Base-by-base conservation (phyloP, 176 grass and related monocot species). In the Oryza rufipogon region DNA sequence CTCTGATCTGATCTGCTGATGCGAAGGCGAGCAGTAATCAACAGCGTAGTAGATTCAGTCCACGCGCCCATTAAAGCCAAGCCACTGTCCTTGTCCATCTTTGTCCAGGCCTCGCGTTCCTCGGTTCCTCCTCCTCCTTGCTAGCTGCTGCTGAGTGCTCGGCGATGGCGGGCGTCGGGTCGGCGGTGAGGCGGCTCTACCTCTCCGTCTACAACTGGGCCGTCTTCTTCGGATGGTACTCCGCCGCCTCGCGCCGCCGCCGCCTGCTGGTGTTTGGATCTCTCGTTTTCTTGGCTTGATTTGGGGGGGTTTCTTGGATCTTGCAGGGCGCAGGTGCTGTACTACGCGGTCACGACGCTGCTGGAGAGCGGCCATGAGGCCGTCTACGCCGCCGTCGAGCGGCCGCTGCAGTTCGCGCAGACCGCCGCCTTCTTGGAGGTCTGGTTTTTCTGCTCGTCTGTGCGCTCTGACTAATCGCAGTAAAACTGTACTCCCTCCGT, bases 381-480 rank as follows among this genome's bases (percentile, higher is more conserved):
- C 32, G 88, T 90, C 3, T 90, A 90, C 39, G 80, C 47, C 39
- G 84, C 88, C 75, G 80, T 90, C 80, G 75, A 87, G 88, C 69
- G 39, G 69, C 84, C 84, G 69, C 80, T 90, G 69, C 88, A 87
- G 69, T 74, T 79, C 63, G 84, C 84, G 28, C 88, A 87, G 84
- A 87, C 88, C 42, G 88, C 84, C 5, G 88, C 88, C 28, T 2
- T 90, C 47, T 87, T 90, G 88, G 88, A 87, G 80, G 89, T 87
- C 12, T 34, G 9, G 6, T 20, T 48, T 44, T 44, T 64, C 51
- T 26, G 0, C 8, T 6, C 16, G 28, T 30, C 28, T 30, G 28
- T 30, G 28, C 28, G 28, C 28, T 30, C 12, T 1, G 32, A 11
- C 39, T 26, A 38, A 15, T 33, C 14, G 15, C n/a, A 14, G 25